Evolutionary conservation across 257 asterid genomes (phyloP).

Genomic region (Salvia hispanica): DNA sequence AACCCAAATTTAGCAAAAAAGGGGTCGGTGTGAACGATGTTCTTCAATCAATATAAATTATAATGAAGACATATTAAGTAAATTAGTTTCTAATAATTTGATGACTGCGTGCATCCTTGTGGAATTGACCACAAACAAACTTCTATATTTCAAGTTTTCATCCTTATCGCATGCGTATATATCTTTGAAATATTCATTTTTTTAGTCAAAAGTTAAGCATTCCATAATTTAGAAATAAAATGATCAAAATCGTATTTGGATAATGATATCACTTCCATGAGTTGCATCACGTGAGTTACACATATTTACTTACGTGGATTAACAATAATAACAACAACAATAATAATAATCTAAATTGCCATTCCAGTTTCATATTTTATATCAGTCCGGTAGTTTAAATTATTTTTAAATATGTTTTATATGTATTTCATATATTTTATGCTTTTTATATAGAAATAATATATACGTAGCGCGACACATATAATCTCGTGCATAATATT

Average conservation of each 20-base stretch:
- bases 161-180: neutral
- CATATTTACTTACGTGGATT: too few species aligned
- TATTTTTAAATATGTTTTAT: too few species aligned
- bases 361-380: too few species aligned
- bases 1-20: neutral
- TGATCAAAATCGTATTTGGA: neutral
- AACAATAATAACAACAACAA: too few species aligned
- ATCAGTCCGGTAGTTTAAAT: too few species aligned
- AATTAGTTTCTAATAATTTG: neutral
- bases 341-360: too few species aligned
- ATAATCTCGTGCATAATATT: too few species aligned
- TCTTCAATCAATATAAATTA: neutral
- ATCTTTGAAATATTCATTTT: neutral
- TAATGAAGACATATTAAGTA: neutral
- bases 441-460: too few species aligned
- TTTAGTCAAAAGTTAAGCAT: neutral
- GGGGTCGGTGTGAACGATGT: neutral
- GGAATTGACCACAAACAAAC: conserved; percentile 27
- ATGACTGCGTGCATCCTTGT: conserved; percentile 1
- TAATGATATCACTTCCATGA: neutral
- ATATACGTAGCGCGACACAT: too few species aligned
- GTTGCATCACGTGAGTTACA: neutral
- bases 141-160: neutral
- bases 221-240: neutral
- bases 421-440: too few species aligned